Evolutionary conservation across 306 rosid genomes (phyloP), one percentile per base, ranked within the genome.

Genomic region (Medicago ruthenica): DNA sequence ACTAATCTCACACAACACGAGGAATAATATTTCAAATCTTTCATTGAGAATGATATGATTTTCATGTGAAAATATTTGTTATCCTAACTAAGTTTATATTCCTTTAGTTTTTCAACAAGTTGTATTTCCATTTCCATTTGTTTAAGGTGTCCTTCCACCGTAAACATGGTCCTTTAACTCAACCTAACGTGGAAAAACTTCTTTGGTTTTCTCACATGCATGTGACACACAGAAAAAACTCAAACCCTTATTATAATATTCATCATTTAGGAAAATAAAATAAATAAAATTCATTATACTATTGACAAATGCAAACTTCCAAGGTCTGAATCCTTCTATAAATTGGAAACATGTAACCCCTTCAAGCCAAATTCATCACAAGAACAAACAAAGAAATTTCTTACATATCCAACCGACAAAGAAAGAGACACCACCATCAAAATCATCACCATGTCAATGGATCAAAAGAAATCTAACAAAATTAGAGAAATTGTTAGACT

Each of bases 401-500:
- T 27, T 7, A 70, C 10, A 50, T 9, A 59, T 9, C 6, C 2
- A 31, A 62, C 31, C 27, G 69, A 36, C 72, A 55, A 14, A 34
- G 11, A 72, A 3, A 59, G 40, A 37, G 61, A 22, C 20, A 24
- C 7, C 64, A 71, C 64, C 70, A 18, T 24, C 71, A 75, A 54
- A 77, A 53, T 31, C 36, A 31, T 31, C 36, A 31, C 36, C 5
- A 31, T 34, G 7, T 34, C 37, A 34, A 34, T 88, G 91, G 92
- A 89, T 84, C 82, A 81, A 71, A 91, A 86, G 91, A 93, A 89
- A 81, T 87, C 97, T 27, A 91, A 91, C 97, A 93, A 88, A 86
- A 93, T 93, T 76, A 82, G 91, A 74, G 96, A 93, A 34, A 93
- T 91, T 61, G 97, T 91, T 60, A 89, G 98, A 86, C 98, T 93